A percentile compares a stretch with the other conserved stretches of the same genome.
Evolutionary conservation across 2,329 filamentous ascomycete genomes (phyloP).

Genomic region (Davidsoniella australis): DNA sequence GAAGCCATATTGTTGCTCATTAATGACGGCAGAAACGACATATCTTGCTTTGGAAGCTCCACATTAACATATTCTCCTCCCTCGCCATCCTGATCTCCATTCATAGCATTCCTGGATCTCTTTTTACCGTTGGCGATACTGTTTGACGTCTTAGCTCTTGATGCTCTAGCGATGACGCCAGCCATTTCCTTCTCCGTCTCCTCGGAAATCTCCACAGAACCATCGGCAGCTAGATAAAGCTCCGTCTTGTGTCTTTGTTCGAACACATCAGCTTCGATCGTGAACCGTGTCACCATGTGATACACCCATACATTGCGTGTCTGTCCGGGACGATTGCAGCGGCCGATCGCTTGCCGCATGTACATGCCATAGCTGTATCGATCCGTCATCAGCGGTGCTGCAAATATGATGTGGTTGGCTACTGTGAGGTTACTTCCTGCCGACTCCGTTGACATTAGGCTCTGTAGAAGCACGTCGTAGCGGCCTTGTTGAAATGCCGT

Average conservation of each 20-base stretch:
- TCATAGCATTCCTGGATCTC: not conserved
- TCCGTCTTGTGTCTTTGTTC: constrained; percentile 17
- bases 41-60: not conserved
- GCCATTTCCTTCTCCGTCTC: not conserved
- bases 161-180: not conserved
- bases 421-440: constrained; percentile 26
- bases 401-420: constrained; percentile 27
- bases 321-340: constrained; percentile 25
- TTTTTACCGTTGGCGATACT: not conserved
- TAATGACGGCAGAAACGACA: not conserved
- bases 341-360: constrained; percentile 25
- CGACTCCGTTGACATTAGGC: constrained; percentile 22
- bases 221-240: not conserved
- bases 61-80: not conserved
- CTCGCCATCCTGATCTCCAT: not conserved
- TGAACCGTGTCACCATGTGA: constrained; percentile 23
- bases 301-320: constrained; percentile 22
- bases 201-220: not conserved
- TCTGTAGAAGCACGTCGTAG: constrained; percentile 20
- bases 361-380: constrained; percentile 20
- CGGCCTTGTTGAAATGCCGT: constrained; percentile 9
- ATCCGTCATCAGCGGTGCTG: constrained; percentile 19
- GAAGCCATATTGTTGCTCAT: not conserved
- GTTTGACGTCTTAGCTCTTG: not conserved
- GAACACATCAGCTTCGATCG: constrained; percentile 25